Conservation (phyloP, 345 rosid genomes). For the Lagerstroemia speciosa region DNA sequence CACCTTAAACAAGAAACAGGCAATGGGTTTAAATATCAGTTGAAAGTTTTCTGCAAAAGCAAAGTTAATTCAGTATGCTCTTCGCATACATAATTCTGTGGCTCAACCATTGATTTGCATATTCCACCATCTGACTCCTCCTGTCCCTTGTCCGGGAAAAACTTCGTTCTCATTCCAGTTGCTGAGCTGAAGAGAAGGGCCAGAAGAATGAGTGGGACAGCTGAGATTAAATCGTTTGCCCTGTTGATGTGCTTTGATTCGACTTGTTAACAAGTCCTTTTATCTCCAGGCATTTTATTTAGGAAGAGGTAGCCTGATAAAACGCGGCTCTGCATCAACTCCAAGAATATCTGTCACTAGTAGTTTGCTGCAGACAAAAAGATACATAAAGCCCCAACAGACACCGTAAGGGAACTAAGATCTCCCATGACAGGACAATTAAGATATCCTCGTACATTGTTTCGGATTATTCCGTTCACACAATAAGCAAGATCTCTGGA, state of each 20-base stretch:
- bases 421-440: background rate
- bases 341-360: background rate
- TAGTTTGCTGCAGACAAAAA: background rate
- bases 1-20: background rate
- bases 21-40: background rate
- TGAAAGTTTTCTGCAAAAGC: background rate
- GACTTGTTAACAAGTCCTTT: background rate
- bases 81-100: slow-evolving; percentile 25
- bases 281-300: background rate
- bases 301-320: background rate
- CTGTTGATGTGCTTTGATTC: background rate
- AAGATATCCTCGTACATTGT: background rate
- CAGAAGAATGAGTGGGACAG: background rate
- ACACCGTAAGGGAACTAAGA: background rate
- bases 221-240: background rate
- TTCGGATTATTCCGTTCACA: background rate
- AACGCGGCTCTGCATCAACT: background rate
- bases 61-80: slow-evolving; percentile 24
- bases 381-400: background rate
- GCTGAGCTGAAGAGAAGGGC: background rate
- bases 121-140: slow-evolving; percentile 14
- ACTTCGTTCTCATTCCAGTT: too few relatives aligned
- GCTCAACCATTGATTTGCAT: slow-evolving; percentile 29
- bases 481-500: background rate
- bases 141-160: background rate